A percentile compares a stretch with the other conserved stretches of the same genome.
phyloP scores from a whole-genome alignment of 495 filamentous ascomycete species.

The Ramalina peruviana region DNA sequence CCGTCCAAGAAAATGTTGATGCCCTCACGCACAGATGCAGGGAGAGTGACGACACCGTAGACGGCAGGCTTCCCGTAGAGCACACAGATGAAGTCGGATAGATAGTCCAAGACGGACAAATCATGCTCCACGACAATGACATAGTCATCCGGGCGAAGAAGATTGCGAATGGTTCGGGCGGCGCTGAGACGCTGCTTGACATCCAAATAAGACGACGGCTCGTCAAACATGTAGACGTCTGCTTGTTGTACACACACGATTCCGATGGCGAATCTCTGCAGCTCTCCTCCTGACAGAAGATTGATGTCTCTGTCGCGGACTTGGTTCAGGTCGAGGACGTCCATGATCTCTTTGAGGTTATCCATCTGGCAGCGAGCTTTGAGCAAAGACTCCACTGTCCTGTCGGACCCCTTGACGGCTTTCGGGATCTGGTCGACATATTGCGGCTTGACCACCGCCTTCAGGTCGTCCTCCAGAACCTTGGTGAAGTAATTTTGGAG shows the following conservation, averaged over 20 bases:
- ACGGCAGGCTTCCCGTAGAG: slow-evolving; percentile 90
- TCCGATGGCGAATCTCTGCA: slow-evolving; percentile 94
- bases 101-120: slow-evolving; percentile 91
- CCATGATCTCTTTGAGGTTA: slow-evolving; percentile 73
- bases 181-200: slow-evolving; percentile 94
- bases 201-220: slow-evolving; percentile 96
- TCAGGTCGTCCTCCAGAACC: slow-evolving; percentile 86
- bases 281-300: slow-evolving; percentile 86
- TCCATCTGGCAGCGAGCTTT: slow-evolving; percentile 57
- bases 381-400: slow-evolving; percentile 63
- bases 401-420: slow-evolving; percentile 66
- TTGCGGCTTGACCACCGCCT: slow-evolving; percentile 96
- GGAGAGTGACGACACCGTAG: slow-evolving; percentile 96
- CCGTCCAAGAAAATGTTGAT: slow-evolving; percentile 99
- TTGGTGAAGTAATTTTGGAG: slow-evolving; percentile 99
- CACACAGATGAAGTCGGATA: slow-evolving; percentile 96
- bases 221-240: slow-evolving; percentile 99
- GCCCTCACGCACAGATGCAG: slow-evolving; percentile 90
- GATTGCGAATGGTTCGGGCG: slow-evolving; percentile 77
- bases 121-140: slow-evolving; percentile 99
- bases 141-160: slow-evolving; percentile 79
- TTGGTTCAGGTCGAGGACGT: slow-evolving; percentile 73
- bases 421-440: slow-evolving; percentile 97
- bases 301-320: slow-evolving; percentile 79
- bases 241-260: slow-evolving; percentile 91